Conservation (phyloP, 2,329 filamentous ascomycete species). For the Cadophora sp. region DNA sequence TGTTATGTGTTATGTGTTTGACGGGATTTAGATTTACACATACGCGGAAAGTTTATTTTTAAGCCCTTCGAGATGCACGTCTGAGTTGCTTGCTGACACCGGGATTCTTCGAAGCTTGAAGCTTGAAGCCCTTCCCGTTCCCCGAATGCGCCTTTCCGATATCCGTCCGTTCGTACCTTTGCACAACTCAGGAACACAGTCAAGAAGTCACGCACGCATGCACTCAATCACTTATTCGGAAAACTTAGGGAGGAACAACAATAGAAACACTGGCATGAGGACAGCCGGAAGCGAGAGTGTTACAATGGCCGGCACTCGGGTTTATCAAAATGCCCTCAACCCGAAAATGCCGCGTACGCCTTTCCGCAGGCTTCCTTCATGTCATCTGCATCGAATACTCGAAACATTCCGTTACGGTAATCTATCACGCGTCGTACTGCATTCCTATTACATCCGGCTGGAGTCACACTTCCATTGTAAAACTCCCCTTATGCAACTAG, state of each 20-base stretch:
- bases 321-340: not conserved
- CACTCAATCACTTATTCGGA: too few species aligned
- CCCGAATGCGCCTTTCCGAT: not conserved
- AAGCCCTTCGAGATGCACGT: not conserved
- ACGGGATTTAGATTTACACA: not conserved
- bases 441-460: not conserved
- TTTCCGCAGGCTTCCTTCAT: not conserved
- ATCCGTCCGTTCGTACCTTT: not conserved
- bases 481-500: not conserved
- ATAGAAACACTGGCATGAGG: not conserved
- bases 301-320: not conserved
- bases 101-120: too few species aligned
- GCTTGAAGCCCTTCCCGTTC: not conserved
- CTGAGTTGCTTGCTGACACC: not conserved
- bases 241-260: not conserved
- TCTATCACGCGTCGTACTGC: not conserved
- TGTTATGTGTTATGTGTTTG: not conserved
- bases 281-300: not conserved
- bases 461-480: not conserved
- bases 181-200: not conserved
- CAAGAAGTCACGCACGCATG: not conserved
- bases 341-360: constrained; percentile 11
- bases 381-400: not conserved
- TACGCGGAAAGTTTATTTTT: not conserved
- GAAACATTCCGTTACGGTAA: not conserved